Evolutionary conservation across 192 early-diverging fungal species (phyloP).

Genomic region (Phlyctochytrium planicorne): DNA sequence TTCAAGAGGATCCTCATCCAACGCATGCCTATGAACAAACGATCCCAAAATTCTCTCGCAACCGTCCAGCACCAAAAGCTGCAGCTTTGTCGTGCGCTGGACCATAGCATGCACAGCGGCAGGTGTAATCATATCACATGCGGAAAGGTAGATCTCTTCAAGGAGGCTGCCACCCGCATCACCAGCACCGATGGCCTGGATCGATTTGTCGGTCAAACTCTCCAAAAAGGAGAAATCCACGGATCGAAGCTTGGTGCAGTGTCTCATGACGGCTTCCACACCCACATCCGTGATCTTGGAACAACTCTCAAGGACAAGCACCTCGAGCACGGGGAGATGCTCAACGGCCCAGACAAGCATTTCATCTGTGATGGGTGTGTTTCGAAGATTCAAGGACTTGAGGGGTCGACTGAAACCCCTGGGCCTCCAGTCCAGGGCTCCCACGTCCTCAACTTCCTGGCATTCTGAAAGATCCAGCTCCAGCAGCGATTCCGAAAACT

Average conservation of each 20-base stretch:
- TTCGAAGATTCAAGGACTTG: conserved; percentile 45
- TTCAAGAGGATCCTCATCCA: conserved; percentile 36
- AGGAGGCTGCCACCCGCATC: conserved; percentile 7
- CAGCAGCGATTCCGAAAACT: conserved; percentile 33
- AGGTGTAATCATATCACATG: conserved; percentile 42
- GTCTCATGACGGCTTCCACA: conserved; percentile 37
- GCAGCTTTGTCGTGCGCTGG: conserved; percentile 27
- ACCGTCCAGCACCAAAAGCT: conserved; percentile 50
- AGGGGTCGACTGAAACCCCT: conserved; percentile 31
- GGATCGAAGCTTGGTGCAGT: conserved; percentile 32
- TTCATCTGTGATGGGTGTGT: conserved; percentile 45
- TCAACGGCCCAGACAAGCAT: conserved; percentile 36
- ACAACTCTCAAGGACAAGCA: conserved; percentile 52
- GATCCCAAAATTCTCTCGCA: conserved; percentile 42
- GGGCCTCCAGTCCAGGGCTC: not conserved
- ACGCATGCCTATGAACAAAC: conserved; percentile 38
- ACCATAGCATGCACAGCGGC: conserved; percentile 39
- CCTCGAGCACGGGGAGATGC: conserved; percentile 42
- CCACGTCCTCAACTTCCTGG: conserved; percentile 21
- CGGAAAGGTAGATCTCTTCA: conserved; percentile 42
- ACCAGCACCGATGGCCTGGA: conserved; percentile 38
- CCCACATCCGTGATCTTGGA: conserved; percentile 39
- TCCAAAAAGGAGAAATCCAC: conserved; percentile 50
- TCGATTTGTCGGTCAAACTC: conserved; percentile 37
- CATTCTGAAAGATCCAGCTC: conserved; percentile 51